Base-by-base conservation (phyloP, 129 eudicot genomes). In the Pulicaria dysenterica region DNA sequence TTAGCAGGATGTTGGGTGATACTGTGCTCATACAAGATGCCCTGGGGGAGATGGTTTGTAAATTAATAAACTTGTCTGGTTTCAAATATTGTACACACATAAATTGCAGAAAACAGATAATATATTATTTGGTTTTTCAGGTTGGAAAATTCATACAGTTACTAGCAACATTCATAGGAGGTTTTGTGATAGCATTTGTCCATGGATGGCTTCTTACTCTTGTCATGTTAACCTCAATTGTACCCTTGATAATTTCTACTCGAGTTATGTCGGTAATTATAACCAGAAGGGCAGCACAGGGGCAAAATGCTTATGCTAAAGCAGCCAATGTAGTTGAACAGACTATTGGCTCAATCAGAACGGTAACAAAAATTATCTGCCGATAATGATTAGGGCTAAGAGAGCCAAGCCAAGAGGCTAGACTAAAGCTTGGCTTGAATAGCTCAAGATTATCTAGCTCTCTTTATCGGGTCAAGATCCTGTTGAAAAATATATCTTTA, bases 181-280 rank as follows among this genome's bases (percentile, higher is more conserved):
- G 92, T 34, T 88, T 91, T 79, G 85, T 75, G 36, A 58, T 91
- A 42, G 88, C 97, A 40, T 88, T 91, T 37, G 40, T 73, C 64
- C 78, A 80, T 79, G 97, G 96, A 39, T 91, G 95, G 95, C 95
- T 91, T 80, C 92, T 91, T 62, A 83, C 97, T 5, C 85, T 91
- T 54, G 90, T 91, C 72, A 75, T 91, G 92, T 55, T 91, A 68
- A 42, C 88, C 34, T 66, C 88, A 4, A 84, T 88, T 56, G 95
- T 96, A 44, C 84, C 77, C 6, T 76, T 91, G 64, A 90, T 73
- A 5, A 73, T 84, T 47, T 81, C 92, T 38, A 96, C 87, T 73
- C 88, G 63, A 58, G 7, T 79, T 51, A 86, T 86, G 90, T 72
- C 97, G 14, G 8, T 75, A 3, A 41, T 68, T 39, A 43, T 86